Evolutionary conservation across 345 rosid species (phyloP).

Genomic region (Syzygium aqueum): DNA sequence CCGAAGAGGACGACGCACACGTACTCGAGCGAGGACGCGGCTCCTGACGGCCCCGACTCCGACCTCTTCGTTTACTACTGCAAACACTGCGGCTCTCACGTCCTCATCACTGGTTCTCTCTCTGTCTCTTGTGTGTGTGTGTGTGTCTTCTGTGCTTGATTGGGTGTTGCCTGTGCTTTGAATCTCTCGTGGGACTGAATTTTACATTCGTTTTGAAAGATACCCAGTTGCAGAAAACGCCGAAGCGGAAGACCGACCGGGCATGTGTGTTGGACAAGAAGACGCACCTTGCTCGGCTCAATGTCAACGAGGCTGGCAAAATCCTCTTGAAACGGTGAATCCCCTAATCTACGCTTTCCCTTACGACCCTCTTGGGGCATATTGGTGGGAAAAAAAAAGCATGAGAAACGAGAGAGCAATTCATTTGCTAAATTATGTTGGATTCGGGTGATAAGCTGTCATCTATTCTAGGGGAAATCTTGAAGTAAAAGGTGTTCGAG

Average conservation of each 20-base stretch:
- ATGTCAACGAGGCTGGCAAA: constrained; percentile 70
- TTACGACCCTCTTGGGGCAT: neutral
- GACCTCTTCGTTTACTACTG: constrained; percentile 99
- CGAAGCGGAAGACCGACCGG: constrained; percentile 89
- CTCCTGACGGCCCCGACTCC: constrained; percentile 90
- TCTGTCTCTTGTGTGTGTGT: neutral
- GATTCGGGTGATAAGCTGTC: neutral
- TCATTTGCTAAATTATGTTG: neutral
- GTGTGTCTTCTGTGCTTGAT: neutral
- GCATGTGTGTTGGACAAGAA: constrained; percentile 85
- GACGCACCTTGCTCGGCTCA: constrained; percentile 87
- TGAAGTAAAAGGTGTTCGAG: neutral
- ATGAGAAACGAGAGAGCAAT: neutral
- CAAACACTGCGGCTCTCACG: constrained; percentile 96
- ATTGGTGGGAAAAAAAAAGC: neutral
- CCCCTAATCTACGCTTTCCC: neutral
- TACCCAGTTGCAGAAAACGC: constrained; percentile 97
- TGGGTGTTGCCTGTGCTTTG: neutral
- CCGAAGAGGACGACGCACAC: constrained; percentile 99
- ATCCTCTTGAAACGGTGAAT: constrained; percentile 69
- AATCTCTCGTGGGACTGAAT: constrained; percentile 18
- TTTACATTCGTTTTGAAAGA: constrained; percentile 37
- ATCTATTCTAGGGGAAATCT: neutral
- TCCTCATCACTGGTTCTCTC: constrained; percentile 83
- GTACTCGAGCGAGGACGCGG: constrained; percentile 99